Conservation (phyloP, 139 green algal genomes). For the Yamagishiella unicocca region DNA sequence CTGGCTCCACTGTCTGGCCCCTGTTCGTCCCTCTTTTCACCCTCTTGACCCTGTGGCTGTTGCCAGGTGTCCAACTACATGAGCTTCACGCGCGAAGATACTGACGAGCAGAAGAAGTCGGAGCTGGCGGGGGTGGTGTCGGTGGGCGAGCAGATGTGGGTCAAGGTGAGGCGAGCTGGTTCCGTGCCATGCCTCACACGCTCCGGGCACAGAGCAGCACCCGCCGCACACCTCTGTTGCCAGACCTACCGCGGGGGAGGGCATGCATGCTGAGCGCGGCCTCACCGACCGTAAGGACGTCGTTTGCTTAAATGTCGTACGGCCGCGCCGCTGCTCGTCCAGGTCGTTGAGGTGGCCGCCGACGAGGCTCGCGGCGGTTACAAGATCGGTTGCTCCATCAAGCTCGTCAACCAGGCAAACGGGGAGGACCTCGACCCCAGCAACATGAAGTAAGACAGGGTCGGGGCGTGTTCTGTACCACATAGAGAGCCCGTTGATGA, state of each 20-base stretch:
- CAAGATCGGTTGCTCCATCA: slow-evolving; percentile 82
- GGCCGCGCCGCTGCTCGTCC: too few species aligned
- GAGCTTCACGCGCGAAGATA: slow-evolving; percentile 69
- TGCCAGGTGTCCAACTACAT: slow-evolving; percentile 75
- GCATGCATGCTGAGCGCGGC: too few species aligned
- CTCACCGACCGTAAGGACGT: too few species aligned
- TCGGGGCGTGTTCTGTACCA: too few species aligned
- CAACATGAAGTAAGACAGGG: too few species aligned
- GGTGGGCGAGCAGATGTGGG: slow-evolving; percentile 64
- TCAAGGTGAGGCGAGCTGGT: slow-evolving; percentile 71
- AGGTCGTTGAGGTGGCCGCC: slow-evolving; percentile 67
- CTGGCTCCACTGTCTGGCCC: too few species aligned
- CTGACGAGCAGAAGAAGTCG: slow-evolving; percentile 75
- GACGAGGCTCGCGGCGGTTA: slow-evolving; percentile 58
- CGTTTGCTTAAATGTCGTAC: too few species aligned
- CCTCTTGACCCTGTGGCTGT: not conserved
- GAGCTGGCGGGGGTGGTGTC: slow-evolving; percentile 70
- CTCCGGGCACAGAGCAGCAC: too few species aligned
- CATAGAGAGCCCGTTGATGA: too few species aligned
- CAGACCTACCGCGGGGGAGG: too few species aligned
- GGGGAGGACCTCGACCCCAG: slow-evolving; percentile 75
- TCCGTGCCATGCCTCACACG: too few species aligned
- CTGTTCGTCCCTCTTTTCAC: not conserved
- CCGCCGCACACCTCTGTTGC: too few species aligned
- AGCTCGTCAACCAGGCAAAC: slow-evolving; percentile 73